Evolutionary conservation across 2,329 filamentous ascomycete species (phyloP).

Genomic region (Emmonsiellopsis sp.): DNA sequence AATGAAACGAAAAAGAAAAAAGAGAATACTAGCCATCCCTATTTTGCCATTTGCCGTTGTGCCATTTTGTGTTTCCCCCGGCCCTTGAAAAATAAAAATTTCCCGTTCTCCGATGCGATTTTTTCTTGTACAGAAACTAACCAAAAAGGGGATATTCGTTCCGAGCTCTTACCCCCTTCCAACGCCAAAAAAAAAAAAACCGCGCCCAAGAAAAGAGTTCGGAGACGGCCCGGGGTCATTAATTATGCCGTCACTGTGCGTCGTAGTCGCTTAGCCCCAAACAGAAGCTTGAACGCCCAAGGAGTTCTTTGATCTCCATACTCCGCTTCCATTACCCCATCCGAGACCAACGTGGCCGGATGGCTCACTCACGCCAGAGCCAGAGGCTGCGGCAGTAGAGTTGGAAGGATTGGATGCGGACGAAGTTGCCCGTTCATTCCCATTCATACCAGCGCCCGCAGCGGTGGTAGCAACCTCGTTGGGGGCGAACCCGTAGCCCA

Average conservation of each 20-base stretch:
- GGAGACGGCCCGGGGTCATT: not conserved
- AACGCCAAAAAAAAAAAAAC: not conserved
- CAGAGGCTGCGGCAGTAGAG: conserved; percentile 25
- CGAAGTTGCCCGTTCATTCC: conserved; percentile 48
- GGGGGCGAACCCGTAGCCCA: conserved; percentile 61
- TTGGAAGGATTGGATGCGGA: conserved; percentile 49
- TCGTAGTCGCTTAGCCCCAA: conserved; percentile 59
- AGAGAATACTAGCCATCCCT: not conserved
- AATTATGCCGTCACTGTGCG: not conserved
- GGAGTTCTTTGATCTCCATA: conserved; percentile 75
- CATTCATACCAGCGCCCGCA: conserved; percentile 29
- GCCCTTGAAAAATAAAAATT: too few relatives aligned
- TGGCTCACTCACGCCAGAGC: conserved; percentile 29
- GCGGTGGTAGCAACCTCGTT: conserved; percentile 32
- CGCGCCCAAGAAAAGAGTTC: not conserved
- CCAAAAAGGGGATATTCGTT: not conserved
- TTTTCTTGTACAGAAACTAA: not conserved
- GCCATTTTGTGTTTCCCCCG: too few relatives aligned
- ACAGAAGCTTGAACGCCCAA: conserved; percentile 86
- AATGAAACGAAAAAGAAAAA: not conserved
- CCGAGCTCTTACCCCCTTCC: conserved; percentile 1
- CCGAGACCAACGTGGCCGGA: conserved; percentile 42
- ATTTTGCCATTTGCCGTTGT: too few relatives aligned
- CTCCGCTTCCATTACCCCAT: conserved; percentile 72
- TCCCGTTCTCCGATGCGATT: too few relatives aligned